Evolutionary conservation across 1,284 basidiomycete species (phyloP).

Genomic region (Sanghuangporus sanghuang): DNA sequence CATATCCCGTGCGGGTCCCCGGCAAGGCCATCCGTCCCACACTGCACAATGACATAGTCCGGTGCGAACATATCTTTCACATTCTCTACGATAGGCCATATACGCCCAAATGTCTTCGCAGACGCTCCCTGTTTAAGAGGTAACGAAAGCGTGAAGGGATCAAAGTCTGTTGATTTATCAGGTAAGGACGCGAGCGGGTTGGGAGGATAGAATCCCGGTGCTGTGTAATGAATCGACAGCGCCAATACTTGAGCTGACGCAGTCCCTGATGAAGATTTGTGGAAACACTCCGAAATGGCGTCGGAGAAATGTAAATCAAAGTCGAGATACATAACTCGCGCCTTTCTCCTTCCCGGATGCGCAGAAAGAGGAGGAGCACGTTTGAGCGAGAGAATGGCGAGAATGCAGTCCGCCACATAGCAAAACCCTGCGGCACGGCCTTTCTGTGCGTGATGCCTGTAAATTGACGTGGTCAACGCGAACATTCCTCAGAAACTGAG

Average conservation of each 20-base stretch:
- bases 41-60: slow-evolving; percentile 79
- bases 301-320: slow-evolving; percentile 91
- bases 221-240: slow-evolving; percentile 78
- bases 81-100: slow-evolving; percentile 61
- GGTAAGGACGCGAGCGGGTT: slow-evolving; percentile 52
- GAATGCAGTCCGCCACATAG: slow-evolving; percentile 87
- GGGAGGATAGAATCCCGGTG: slow-evolving; percentile 80
- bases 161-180: slow-evolving; percentile 35
- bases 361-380: slow-evolving; percentile 18
- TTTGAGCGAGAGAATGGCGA: slow-evolving; percentile 68
- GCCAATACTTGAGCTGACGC: slow-evolving; percentile 60
- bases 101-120: slow-evolving; percentile 48
- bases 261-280: slow-evolving; percentile 31
- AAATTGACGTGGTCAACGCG: background rate
- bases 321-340: slow-evolving; percentile 85
- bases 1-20: slow-evolving; percentile 77
- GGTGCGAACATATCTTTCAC: slow-evolving; percentile 65
- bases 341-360: slow-evolving; percentile 31
- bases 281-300: slow-evolving; percentile 79
- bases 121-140: slow-evolving; percentile 70
- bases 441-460: slow-evolving; percentile 74
- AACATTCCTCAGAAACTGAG: background rate
- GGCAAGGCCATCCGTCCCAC: slow-evolving; percentile 82
- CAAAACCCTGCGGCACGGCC: slow-evolving; percentile 83
- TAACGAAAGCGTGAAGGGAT: slow-evolving; percentile 73